Evolutionary conservation across 75 land plant genomes (phyloP).

Genomic region (Cunninghamia lanceolata): DNA sequence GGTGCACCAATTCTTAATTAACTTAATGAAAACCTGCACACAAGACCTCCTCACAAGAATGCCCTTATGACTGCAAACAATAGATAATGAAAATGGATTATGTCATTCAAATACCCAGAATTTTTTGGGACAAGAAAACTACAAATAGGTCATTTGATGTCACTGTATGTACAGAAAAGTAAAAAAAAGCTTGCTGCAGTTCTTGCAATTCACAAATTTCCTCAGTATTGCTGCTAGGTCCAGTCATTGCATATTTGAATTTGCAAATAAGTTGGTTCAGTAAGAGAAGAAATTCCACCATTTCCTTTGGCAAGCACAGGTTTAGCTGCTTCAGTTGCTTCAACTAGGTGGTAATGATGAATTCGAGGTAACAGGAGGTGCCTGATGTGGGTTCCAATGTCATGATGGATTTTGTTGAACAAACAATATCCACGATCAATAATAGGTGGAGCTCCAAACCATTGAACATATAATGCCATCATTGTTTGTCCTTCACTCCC

Average conservation of each 20-base stretch:
- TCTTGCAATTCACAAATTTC: slow-evolving; percentile 93
- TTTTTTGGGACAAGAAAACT: slow-evolving; percentile 70
- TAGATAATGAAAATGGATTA: slow-evolving; percentile 68
- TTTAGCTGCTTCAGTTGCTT: too few relatives aligned
- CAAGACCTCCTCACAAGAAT: slow-evolving; percentile 80
- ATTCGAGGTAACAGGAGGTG: slow-evolving; percentile 42
- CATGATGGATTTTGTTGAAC: slow-evolving; percentile 43
- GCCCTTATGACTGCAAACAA: slow-evolving; percentile 82
- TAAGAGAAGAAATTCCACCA: too few relatives aligned
- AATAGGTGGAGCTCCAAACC: slow-evolving; percentile 30
- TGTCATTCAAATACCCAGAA: slow-evolving; percentile 55
- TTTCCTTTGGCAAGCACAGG: too few relatives aligned
- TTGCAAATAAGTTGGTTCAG: too few relatives aligned
- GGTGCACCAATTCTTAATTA: slow-evolving; percentile 88
- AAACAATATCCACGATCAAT: slow-evolving; percentile 34
- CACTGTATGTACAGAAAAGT: slow-evolving; percentile 82
- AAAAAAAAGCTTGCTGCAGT: slow-evolving; percentile 62
- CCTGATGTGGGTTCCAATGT: slow-evolving; percentile 38
- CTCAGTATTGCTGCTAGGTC: too few relatives aligned
- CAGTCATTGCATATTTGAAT: too few relatives aligned
- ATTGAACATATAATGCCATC: too few relatives aligned
- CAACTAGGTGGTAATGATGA: slow-evolving; percentile 33
- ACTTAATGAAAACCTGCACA: slow-evolving; percentile 80
- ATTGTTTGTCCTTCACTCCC: too few relatives aligned
- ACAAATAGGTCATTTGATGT: slow-evolving; percentile 76